phyloP scores from a whole-genome alignment of 176 grass and related monocot species.

The Raddia guianensis region DNA sequence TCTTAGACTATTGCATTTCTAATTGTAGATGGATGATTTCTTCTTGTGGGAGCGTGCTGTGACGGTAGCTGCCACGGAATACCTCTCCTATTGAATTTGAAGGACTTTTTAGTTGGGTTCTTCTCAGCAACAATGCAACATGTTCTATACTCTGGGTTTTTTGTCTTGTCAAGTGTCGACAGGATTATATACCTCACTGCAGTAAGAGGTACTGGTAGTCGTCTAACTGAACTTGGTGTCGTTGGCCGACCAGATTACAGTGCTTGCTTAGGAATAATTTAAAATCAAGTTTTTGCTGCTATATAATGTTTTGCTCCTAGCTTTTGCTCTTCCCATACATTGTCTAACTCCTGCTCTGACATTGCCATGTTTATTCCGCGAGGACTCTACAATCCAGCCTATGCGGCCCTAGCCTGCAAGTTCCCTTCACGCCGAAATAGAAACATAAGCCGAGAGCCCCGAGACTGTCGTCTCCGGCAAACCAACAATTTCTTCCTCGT shows the following conservation, averaged over 20 bases:
- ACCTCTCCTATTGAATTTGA: constrained; percentile 45
- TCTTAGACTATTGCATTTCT: constrained; percentile 59
- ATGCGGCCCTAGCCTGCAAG: background rate
- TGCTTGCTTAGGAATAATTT: constrained; percentile 27
- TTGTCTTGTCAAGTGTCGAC: background rate
- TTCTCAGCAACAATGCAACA: constrained; percentile 29
- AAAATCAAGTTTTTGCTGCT: background rate
- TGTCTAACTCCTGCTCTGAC: too few species aligned
- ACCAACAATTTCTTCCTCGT: background rate
- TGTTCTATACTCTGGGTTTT: constrained; percentile 38
- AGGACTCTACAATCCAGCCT: background rate
- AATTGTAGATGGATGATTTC: constrained; percentile 94
- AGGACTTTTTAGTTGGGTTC: constrained; percentile 29
- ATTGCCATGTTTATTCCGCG: background rate
- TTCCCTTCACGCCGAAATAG: background rate
- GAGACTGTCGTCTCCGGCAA: background rate
- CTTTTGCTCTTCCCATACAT: background rate
- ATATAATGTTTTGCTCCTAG: background rate
- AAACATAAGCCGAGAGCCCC: too few species aligned
- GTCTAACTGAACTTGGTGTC: background rate
- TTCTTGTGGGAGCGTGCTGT: constrained; percentile 47
- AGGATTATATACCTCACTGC: background rate
- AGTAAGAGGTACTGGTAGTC: background rate
- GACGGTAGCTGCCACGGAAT: constrained; percentile 51
- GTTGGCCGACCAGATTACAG: background rate